Conservation (phyloP, 495 filamentous ascomycete genomes). For the Trichocladium uniseriatum region DNA sequence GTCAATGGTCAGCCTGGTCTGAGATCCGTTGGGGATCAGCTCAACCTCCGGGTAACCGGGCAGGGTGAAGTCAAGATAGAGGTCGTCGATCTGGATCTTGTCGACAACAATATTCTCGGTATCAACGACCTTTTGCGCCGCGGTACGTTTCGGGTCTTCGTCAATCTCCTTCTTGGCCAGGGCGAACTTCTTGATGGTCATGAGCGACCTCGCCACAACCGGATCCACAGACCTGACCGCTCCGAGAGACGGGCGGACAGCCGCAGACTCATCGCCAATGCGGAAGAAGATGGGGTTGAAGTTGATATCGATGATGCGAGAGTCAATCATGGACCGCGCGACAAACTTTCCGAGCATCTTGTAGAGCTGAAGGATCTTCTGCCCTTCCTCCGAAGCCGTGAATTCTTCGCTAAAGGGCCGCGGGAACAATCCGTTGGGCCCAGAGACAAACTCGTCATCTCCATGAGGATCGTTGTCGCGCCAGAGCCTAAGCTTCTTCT, state of each 20-base stretch:
- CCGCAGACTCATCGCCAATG: constrained; percentile 63
- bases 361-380: constrained; percentile 77
- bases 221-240: constrained; percentile 84
- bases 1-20: constrained; percentile 70
- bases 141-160: constrained; percentile 51
- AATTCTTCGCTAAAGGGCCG: constrained; percentile 81
- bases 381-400: constrained; percentile 62
- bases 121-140: constrained; percentile 59
- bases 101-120: constrained; percentile 61
- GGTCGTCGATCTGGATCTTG: constrained; percentile 69
- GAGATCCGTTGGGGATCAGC: constrained; percentile 61
- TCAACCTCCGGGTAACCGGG: constrained; percentile 90
- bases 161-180: constrained; percentile 73
- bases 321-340: constrained; percentile 96
- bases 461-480: constrained; percentile 75
- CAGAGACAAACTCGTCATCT: constrained; percentile 78
- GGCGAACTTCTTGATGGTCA: constrained; percentile 80
- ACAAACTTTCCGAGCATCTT: constrained; percentile 96
- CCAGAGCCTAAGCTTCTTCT: constrained; percentile 95
- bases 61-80: constrained; percentile 87
- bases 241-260: constrained; percentile 80
- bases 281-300: constrained; percentile 99
- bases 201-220: constrained; percentile 74
- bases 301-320: constrained; percentile 92
- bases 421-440: constrained; percentile 79